phyloP scores from a whole-genome alignment of 352 stramenopile species.

The Pilasporangium apinafurcum region DNA sequence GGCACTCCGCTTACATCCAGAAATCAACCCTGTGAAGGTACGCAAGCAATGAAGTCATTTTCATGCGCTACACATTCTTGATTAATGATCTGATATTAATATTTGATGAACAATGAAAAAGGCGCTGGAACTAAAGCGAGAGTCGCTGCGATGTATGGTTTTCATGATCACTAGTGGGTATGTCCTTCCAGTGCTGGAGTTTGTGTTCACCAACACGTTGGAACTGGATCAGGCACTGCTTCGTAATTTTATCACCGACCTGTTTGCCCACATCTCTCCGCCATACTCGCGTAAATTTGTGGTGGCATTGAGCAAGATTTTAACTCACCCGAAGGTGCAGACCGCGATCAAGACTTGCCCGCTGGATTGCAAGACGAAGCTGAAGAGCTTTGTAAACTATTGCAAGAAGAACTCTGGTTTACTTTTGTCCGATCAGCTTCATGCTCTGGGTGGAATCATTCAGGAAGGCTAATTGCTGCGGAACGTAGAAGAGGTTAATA shows the following conservation, averaged over 20 bases:
- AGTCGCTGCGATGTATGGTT: constrained; percentile 81
- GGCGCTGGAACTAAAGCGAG: constrained; percentile 76
- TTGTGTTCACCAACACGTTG: constrained; percentile 71
- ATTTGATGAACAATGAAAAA: constrained; percentile 1
- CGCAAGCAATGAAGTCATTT: neutral
- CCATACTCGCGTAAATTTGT: constrained; percentile 80
- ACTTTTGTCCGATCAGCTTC: constrained; percentile 58
- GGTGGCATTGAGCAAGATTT: constrained; percentile 54
- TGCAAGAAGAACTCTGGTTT: constrained; percentile 60
- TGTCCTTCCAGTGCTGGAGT: constrained; percentile 78
- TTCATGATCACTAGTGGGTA: constrained; percentile 87
- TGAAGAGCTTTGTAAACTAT: constrained; percentile 56
- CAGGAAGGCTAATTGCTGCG: constrained; percentile 32
- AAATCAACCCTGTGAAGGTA: constrained; percentile 82
- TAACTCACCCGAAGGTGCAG: constrained; percentile 82
- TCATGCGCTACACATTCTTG: neutral
- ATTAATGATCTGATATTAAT: too few species aligned
- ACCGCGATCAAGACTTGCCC: constrained; percentile 79
- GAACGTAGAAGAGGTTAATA: too few species aligned
- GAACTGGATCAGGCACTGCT: constrained; percentile 80
- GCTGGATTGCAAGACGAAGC: constrained; percentile 66
- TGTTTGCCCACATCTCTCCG: constrained; percentile 64
- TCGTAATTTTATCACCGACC: constrained; percentile 80
- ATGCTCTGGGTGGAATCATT: constrained; percentile 41
- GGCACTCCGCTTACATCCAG: constrained; percentile 60